These are phyloP conservation scores for Conringia planisiliqua DNA, from an alignment of 345 rosid genomes.

Conservation along the genomic window DNA sequence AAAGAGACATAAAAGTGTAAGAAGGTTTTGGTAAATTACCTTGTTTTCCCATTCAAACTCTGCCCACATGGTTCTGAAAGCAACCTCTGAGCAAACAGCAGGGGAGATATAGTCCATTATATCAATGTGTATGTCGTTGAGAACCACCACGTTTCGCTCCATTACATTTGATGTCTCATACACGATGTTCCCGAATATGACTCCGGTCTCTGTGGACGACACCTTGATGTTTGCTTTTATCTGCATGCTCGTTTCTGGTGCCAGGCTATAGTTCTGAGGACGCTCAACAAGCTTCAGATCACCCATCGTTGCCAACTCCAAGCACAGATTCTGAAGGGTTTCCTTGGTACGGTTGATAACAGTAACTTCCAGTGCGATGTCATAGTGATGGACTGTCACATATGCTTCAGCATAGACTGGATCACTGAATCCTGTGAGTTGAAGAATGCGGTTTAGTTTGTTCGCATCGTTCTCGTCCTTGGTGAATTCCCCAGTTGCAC, in stretches of 20 bases:
- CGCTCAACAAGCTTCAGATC: constrained; percentile 99
- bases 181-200: constrained; percentile 94
- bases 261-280: constrained; percentile 93
- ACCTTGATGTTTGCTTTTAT: constrained; percentile 99
- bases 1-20: not conserved
- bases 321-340: constrained; percentile 95
- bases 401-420: constrained; percentile 99
- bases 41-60: constrained; percentile 99
- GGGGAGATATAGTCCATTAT: constrained; percentile 99
- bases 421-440: constrained; percentile 98
- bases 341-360: constrained; percentile 95
- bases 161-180: constrained; percentile 92
- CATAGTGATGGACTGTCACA: constrained; percentile 95
- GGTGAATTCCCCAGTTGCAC: constrained; percentile 97
- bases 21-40: constrained; percentile 38
- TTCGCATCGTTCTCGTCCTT: constrained; percentile 94
- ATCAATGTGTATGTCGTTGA: constrained; percentile 95
- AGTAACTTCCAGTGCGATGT: constrained; percentile 93
- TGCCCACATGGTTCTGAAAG: constrained; percentile 98
- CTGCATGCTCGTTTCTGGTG: constrained; percentile 93
- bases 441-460: constrained; percentile 94
- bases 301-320: constrained; percentile 98
- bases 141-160: constrained; percentile 88
- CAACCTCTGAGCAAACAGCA: constrained; percentile 81
- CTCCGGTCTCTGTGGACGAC: constrained; percentile 97